A percentile compares a stretch with the other conserved stretches of the same genome.
phyloP scores from a whole-genome alignment of 352 stramenopile species.

The Globisporangium yorkense region DNA sequence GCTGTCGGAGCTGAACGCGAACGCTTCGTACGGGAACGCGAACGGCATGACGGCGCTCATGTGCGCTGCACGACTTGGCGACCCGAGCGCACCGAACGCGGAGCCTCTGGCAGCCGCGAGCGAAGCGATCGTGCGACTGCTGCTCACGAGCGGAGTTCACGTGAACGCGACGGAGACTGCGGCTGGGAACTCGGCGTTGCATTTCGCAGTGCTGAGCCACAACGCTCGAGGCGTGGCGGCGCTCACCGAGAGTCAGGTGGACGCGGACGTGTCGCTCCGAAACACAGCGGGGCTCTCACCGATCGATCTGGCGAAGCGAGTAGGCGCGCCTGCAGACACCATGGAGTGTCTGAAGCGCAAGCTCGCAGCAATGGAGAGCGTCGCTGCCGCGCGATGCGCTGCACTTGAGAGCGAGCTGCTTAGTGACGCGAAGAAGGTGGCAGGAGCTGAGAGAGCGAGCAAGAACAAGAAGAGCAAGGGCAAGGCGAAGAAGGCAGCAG shows the following conservation, averaged over 20 bases:
- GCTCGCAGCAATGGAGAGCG: slow-evolving; percentile 8
- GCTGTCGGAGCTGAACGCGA: slow-evolving; percentile 34
- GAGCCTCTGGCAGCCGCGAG: slow-evolving; percentile 39
- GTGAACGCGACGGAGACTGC: slow-evolving; percentile 39
- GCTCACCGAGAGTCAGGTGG: slow-evolving; percentile 15
- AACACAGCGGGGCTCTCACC: slow-evolving; percentile 17
- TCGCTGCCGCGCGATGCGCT: slow-evolving; percentile 6
- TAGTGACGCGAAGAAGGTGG: not conserved
- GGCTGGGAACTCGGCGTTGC: slow-evolving; percentile 57
- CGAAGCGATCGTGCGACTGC: slow-evolving; percentile 35
- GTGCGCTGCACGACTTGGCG: slow-evolving; percentile 56
- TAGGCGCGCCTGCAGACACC: slow-evolving; percentile 7
- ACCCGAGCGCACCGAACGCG: slow-evolving; percentile 17
- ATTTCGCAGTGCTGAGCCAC: slow-evolving; percentile 65
- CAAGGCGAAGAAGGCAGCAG: slow-evolving; percentile 25
- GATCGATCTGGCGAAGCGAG: slow-evolving; percentile 11
- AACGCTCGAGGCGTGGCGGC: slow-evolving; percentile 39
- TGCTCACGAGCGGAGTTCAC: slow-evolving; percentile 31
- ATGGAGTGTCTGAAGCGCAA: slow-evolving; percentile 21
- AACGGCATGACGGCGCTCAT: slow-evolving; percentile 72
- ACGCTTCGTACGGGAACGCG: slow-evolving; percentile 32
- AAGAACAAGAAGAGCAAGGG: slow-evolving; percentile 22
- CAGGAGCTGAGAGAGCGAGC: slow-evolving; percentile 15
- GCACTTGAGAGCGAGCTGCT: slow-evolving; percentile 8
- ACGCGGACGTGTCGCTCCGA: slow-evolving; percentile 6